Evolutionary conservation across 306 rosid species (phyloP).

Genomic region (Corylus heterophylla): DNA sequence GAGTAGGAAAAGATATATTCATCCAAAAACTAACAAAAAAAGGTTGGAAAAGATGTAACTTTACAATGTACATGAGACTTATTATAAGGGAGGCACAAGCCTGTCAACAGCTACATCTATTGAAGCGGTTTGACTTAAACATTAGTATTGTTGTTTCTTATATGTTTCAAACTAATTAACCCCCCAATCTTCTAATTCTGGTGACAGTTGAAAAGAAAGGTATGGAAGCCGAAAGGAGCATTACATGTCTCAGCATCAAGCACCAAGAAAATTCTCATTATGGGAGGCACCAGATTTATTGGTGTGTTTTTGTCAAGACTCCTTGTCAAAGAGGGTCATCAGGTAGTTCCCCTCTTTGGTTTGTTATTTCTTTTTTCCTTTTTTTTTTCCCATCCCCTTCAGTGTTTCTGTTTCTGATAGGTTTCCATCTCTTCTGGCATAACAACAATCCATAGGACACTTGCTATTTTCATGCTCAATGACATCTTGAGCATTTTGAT

Average conservation of each 20-base stretch:
- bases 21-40: no score
- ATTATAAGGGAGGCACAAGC: neutral
- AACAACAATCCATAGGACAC: neutral
- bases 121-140: neutral
- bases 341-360: slow-evolving; percentile 42
- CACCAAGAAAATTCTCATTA: slow-evolving; percentile 81
- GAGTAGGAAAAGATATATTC: neutral
- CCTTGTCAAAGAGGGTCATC: slow-evolving; percentile 93
- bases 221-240: slow-evolving; percentile 60
- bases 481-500: slow-evolving; percentile 3
- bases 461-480: neutral
- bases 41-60: neutral
- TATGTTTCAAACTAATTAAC: neutral
- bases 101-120: neutral
- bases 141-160: neutral
- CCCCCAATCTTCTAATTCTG: slow-evolving; percentile 2
- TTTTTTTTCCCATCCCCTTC: neutral
- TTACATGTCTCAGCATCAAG: slow-evolving; percentile 67
- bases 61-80: neutral
- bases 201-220: slow-evolving; percentile 62
- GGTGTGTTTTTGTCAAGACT: slow-evolving; percentile 92
- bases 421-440: neutral
- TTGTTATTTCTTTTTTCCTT: neutral
- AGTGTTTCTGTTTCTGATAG: neutral
- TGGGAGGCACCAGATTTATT: slow-evolving; percentile 96